Evolutionary conservation across 2,329 filamentous ascomycete species (phyloP), one percentile per base, ranked within the genome.

Genomic region (Tolypocladium ophioglossoides): DNA sequence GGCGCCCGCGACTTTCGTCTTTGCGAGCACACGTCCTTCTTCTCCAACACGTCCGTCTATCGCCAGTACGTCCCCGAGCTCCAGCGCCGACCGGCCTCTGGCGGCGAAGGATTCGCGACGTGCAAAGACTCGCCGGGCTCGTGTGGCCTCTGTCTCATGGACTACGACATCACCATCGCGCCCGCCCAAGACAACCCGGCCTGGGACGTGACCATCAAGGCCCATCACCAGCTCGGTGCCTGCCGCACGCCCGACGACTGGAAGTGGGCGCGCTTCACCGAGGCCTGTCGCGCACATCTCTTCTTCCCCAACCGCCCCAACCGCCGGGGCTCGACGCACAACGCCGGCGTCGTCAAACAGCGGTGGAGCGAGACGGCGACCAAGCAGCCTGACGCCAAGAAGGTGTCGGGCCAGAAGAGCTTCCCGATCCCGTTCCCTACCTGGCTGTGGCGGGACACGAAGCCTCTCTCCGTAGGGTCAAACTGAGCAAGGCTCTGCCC

Each of bases 191-290:
- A 18, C 2, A 3, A 47, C 24, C 48, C 27, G 7, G 38, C 49
- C 2, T 59, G 59, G 55, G 27, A 37, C 27, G 49, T 62, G 40
- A 55, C 37, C 51, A 59, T 61, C 52, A 40, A 35, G 30, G 58
- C 58, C 27, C 58, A 55, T 46, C 59, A 62, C 59, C 57, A 58
- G 52, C 57, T 62, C 16, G 61, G 61, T 12, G 53, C 53, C 52
- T 59, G 61, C 46, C 58, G 61, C n/a, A 56, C 58, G 9, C 59
- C 61, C 6, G 52, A 58, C 20, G 61, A 62, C 50, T 62, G 61
- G 61, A 63, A 62, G 52, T 63, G 61, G 61, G 59, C 61, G n/a
- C 54, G 61, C n/a, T 63, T 63, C 56, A 59, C 59, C 38, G 61
- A 63, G 53, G 47, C 53, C 34, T 41, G 39, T 50, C 56, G 58